phyloP scores from a whole-genome alignment of 768 basidiomycete genomes.

The Suillus subluteus region DNA sequence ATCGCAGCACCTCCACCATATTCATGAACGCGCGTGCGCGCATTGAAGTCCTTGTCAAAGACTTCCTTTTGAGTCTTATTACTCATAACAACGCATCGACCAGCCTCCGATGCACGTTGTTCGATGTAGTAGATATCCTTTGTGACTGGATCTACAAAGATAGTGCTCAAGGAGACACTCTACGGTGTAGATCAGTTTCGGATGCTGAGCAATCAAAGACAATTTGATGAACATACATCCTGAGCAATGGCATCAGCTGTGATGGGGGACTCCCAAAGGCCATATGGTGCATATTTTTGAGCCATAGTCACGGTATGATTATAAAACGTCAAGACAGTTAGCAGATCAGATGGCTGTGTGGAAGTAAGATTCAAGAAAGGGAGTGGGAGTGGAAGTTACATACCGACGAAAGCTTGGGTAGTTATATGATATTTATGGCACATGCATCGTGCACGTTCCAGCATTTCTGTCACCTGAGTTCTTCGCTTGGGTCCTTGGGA shows the following conservation, averaged over 20 bases:
- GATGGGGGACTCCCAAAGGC: slow-evolving; percentile 64
- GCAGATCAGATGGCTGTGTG: background rate
- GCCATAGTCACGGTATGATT: slow-evolving; percentile 13
- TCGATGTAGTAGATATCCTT: slow-evolving; percentile 59
- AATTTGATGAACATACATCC: slow-evolving; percentile 37
- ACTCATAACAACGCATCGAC: slow-evolving; percentile 60
- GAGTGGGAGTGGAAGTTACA: background rate
- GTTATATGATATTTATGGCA: background rate
- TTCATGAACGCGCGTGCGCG: slow-evolving; percentile 63
- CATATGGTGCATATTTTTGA: slow-evolving; percentile 50
- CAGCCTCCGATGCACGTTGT: slow-evolving; percentile 56
- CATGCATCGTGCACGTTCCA: background rate
- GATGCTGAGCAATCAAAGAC: background rate
- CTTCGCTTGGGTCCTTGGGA: background rate
- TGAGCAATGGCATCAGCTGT: slow-evolving; percentile 54
- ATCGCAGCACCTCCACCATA: slow-evolving; percentile 71
- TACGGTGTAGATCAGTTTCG: slow-evolving; percentile 16
- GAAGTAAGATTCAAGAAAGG: background rate
- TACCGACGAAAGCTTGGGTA: background rate
- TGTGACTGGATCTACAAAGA: slow-evolving; percentile 56
- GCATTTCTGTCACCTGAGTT: background rate
- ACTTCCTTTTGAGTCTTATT: slow-evolving; percentile 52
- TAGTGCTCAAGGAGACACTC: slow-evolving; percentile 40
- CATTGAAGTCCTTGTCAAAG: slow-evolving; percentile 57
- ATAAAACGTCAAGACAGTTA: background rate